Evolutionary conservation across 208 protist species (phyloP), one percentile per base, ranked within the genome.

Genomic region (Leptomonas pyrrhocoris): DNA sequence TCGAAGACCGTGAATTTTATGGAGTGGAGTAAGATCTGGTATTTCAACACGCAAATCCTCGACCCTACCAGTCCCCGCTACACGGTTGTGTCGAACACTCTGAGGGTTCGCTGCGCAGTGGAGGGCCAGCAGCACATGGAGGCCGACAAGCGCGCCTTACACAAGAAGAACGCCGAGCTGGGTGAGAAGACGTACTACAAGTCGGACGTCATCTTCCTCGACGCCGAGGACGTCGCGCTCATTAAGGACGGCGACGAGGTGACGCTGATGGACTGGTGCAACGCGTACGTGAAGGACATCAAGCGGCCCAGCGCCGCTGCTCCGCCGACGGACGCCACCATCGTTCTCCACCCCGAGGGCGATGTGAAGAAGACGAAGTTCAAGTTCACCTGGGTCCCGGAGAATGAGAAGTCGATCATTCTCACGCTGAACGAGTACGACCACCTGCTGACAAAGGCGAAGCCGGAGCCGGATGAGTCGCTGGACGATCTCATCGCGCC

Each of bases 191-290:
- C 65, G 15, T 94, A 86, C 66, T 94, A 82, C 80, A 94, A 94
- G 74, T 91, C 85, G 15, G 78, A 89, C 69, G 81, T 88, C 13
- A 86, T 99, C 43, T 89, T 96, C 54, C 64, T 99, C 6, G 97
- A 99, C 76, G 72, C 75, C 16, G 90, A 97, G 59, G 99, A 99
- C 77, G 96, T 98, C 16, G 82, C 73, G 5, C 73, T 90, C 50
- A 43, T 98, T 49, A 89, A 95, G 50, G 93, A 95, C 0, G 93
- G 92, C 55, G 98, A 99, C 27, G 97, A 99, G 77, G 88, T 99
- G 54, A 99, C 98, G 7, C 86, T 99, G 31, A 99, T 99, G 97
- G 86, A 98, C 77, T 99, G 98, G 98, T 98, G 98, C 73, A 99
- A 99, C 83, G 90, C 90, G 8, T 95, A 95, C 54, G 81, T 94